Conservation (phyloP, 805 yeast species). For the Metschnikowia lochheadii region DNA sequence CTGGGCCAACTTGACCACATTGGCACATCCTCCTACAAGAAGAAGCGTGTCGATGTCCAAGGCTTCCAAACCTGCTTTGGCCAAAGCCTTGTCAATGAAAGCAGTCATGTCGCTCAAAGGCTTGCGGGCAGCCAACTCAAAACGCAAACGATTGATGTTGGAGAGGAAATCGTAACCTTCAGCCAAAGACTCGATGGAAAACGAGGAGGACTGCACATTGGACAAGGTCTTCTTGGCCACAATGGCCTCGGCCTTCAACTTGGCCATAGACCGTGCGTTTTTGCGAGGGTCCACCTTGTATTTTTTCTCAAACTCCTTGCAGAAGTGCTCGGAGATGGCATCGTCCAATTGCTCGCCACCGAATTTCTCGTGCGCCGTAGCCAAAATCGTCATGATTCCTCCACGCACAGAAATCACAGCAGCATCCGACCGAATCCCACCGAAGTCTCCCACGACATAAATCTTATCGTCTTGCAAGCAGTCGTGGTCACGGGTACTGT, state of each 20-base stretch:
- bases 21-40: slow-evolving; percentile 89
- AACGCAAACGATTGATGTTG: slow-evolving; percentile 89
- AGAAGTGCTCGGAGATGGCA: slow-evolving; percentile 75
- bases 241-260: slow-evolving; percentile 78
- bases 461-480: slow-evolving; percentile 59
- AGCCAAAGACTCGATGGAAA: slow-evolving; percentile 91
- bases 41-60: slow-evolving; percentile 88
- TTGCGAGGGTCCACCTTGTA: slow-evolving; percentile 73
- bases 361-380: slow-evolving; percentile 77
- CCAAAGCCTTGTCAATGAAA: slow-evolving; percentile 70
- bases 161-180: slow-evolving; percentile 94
- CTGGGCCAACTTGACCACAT: slow-evolving; percentile 84
- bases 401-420: slow-evolving; percentile 92
- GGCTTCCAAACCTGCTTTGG: slow-evolving; percentile 79
- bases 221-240: slow-evolving; percentile 87
- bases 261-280: slow-evolving; percentile 82
- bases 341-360: slow-evolving; percentile 89
- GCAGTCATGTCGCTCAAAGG: slow-evolving; percentile 71
- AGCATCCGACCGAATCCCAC: slow-evolving; percentile 93
- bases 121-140: slow-evolving; percentile 78
- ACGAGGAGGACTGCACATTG: slow-evolving; percentile 81
- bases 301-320: slow-evolving; percentile 92
- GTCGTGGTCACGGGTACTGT: slow-evolving; percentile 32
- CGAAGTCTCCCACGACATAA: slow-evolving; percentile 92
- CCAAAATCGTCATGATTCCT: slow-evolving; percentile 83